A percentile compares a stretch with the other conserved stretches of the same genome.
Evolutionary conservation across 495 filamentous ascomycete genomes (phyloP).

Genomic region (Xylaria sp.): DNA sequence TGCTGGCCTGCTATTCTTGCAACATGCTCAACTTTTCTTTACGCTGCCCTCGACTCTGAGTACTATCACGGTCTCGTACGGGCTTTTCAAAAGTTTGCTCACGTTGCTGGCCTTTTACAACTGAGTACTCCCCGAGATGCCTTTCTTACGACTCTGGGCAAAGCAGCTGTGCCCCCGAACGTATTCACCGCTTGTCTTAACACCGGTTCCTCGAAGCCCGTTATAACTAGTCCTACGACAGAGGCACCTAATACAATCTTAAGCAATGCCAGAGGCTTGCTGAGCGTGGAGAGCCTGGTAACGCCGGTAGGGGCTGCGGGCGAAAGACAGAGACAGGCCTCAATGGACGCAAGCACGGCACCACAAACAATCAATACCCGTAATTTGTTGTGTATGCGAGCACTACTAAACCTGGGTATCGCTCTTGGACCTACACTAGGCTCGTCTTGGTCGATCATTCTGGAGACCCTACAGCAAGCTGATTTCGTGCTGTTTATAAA

Average conservation of each 20-base stretch:
- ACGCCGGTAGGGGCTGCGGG: constrained; percentile 53
- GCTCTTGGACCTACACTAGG: constrained; percentile 88
- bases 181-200: constrained; percentile 68
- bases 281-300: constrained; percentile 69
- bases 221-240: constrained; percentile 48
- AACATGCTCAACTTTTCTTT: constrained; percentile 91
- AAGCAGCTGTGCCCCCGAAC: constrained; percentile 85
- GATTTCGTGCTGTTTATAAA: constrained; percentile 79
- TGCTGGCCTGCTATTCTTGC: constrained; percentile 97
- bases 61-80: constrained; percentile 93
- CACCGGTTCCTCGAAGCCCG: constrained; percentile 45
- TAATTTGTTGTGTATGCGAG: constrained; percentile 87
- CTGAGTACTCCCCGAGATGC: constrained; percentile 89
- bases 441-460: constrained; percentile 83
- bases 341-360: constrained; percentile 50
- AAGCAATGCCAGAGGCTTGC: constrained; percentile 66
- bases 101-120: constrained; percentile 88
- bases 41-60: constrained; percentile 89
- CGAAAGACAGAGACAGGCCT: constrained; percentile 61
- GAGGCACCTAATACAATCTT: constrained; percentile 62
- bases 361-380: constrained; percentile 75
- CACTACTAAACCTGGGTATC: constrained; percentile 91
- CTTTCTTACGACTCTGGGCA: constrained; percentile 90
- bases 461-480: constrained; percentile 90
- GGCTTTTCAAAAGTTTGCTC: constrained; percentile 93